Percentiles rank a stretch among this genome's conserved stretches.
These are phyloP conservation scores for Helianthus tuberosus DNA, from an alignment of 129 eudicot species.

Conservation along the genomic window DNA sequence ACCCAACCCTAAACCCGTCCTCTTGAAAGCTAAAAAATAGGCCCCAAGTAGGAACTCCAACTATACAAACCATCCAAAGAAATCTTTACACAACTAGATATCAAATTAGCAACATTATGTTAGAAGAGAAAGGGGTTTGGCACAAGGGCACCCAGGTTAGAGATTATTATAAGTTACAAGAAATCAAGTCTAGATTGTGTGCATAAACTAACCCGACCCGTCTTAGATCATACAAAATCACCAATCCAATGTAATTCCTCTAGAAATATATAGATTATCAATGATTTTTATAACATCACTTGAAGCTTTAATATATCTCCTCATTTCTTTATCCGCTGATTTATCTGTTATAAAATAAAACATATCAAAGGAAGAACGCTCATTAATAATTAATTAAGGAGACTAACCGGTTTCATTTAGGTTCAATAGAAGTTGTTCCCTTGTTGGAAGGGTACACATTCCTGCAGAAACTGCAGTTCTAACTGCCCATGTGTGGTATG, in stretches of 20 bases:
- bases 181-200: slow-evolving; percentile 7
- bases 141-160: slow-evolving; percentile 15
- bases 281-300: slow-evolving; percentile 68
- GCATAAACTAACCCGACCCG: slow-evolving; percentile 12
- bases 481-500: slow-evolving; percentile 96
- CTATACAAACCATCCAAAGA: neutral
- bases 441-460: slow-evolving; percentile 90
- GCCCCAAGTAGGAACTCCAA: neutral
- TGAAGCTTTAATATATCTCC: slow-evolving; percentile 76
- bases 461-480: slow-evolving; percentile 98
- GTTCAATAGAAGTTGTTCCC: slow-evolving; percentile 79
- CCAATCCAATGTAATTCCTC: slow-evolving; percentile 85
- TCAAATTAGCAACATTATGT: neutral
- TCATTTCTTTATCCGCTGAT: slow-evolving; percentile 86
- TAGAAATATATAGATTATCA: slow-evolving; percentile 61
- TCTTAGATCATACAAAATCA: slow-evolving; percentile 37
- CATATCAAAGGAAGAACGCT: neutral
- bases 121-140: slow-evolving; percentile 13
- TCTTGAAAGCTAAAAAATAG: neutral
- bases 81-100: neutral
- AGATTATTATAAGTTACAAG: slow-evolving; percentile 23
- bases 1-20: neutral
- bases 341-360: slow-evolving; percentile 43
- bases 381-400: neutral
- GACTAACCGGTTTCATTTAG: slow-evolving; percentile 80